These are phyloP conservation scores for Striga asiatica DNA, from an alignment of 257 asterid species.

Conservation along the genomic window DNA sequence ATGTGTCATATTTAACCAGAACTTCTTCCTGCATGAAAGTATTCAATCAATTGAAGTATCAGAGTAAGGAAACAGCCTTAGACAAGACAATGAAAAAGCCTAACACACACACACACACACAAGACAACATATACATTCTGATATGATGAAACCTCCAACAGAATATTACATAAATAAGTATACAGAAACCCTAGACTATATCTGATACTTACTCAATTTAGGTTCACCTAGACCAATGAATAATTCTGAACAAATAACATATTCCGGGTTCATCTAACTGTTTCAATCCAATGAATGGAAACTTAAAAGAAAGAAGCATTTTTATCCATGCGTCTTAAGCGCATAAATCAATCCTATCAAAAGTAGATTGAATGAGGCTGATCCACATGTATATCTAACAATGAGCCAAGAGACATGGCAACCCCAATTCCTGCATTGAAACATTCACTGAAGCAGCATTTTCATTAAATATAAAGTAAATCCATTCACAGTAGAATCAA, in stretches of 20 bases:
- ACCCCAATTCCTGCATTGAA: too few relatives aligned
- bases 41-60: constrained; percentile 11
- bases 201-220: not conserved
- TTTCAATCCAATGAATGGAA: not conserved
- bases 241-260: not conserved
- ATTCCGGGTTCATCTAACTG: not conserved
- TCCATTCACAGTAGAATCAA: too few relatives aligned
- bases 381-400: not conserved
- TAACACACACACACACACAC: too few relatives aligned
- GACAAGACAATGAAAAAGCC: constrained; percentile 1
- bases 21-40: constrained; percentile 52
- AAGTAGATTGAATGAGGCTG: constrained; percentile 1
- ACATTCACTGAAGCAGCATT: too few relatives aligned
- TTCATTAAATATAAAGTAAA: too few relatives aligned
- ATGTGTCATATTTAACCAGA: constrained; percentile 36
- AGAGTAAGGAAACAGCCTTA: constrained; percentile 7
- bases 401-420: constrained; percentile 4
- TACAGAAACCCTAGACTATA: not conserved
- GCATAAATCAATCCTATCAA: constrained; percentile 4
- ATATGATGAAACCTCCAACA: not conserved
- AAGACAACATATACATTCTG: not conserved
- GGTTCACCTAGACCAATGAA: constrained; percentile 10
- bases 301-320: not conserved
- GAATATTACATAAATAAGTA: not conserved
- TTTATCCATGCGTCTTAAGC: not conserved